phyloP scores from a whole-genome alignment of 495 filamentous ascomycete genomes.

The Sordaria brevicollis region DNA sequence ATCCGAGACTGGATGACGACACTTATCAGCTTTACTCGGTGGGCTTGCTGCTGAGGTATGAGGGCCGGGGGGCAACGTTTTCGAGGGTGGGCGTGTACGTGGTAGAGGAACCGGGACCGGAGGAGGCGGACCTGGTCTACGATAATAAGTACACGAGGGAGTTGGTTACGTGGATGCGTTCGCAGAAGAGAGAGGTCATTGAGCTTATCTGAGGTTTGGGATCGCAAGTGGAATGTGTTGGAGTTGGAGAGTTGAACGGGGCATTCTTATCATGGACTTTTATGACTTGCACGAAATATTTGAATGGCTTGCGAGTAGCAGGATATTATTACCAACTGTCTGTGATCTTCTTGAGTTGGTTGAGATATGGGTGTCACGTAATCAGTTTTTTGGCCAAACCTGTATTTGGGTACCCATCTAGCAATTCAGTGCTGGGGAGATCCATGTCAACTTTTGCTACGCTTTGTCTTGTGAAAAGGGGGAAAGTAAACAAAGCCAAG shows the following conservation, averaged over 20 bases:
- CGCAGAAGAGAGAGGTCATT: background rate
- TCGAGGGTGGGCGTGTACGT: background rate
- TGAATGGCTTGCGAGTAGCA: too few relatives aligned
- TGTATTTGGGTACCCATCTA: too few relatives aligned
- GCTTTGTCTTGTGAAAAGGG: background rate
- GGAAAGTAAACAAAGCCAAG: background rate
- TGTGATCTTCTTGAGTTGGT: too few relatives aligned
- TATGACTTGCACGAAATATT: too few relatives aligned
- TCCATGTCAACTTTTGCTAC: background rate
- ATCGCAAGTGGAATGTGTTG: background rate
- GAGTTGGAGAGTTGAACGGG: background rate
- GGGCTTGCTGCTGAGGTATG: background rate
- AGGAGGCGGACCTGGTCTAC: background rate
- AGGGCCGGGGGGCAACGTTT: background rate
- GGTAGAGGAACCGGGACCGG: background rate
- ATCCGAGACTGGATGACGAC: background rate
- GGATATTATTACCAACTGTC: too few relatives aligned
- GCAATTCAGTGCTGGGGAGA: background rate
- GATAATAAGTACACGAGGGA: background rate
- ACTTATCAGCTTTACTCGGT: background rate
- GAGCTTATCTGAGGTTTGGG: background rate
- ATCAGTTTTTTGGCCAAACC: too few relatives aligned
- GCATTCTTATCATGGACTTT: too few relatives aligned
- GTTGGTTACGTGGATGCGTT: background rate
- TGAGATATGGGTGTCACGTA: too few relatives aligned